Base-by-base conservation (phyloP, 345 rosid species). In the Gossypium australe region DNA sequence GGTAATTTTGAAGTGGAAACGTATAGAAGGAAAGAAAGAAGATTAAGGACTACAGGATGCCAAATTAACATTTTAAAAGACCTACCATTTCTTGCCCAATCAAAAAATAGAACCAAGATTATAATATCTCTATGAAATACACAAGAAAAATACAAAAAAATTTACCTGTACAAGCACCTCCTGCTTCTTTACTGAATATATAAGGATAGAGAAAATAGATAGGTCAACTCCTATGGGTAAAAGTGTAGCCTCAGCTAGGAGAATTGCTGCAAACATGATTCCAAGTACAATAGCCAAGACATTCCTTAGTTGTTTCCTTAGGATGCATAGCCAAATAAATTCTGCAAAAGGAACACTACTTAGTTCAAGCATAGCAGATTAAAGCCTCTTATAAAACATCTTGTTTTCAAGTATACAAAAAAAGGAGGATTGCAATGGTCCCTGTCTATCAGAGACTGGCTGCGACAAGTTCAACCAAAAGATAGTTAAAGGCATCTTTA, bases 161-260 rank as follows among this genome's bases (percentile, higher is more conserved):
- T 12, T 55, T 74, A 89, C 94, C 89, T 93, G 92, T 79, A 91
- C 97, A 62, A 89, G 80, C 75, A 91, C 73, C 82, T 91, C 98
- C 52, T 88, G 80, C 67, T 85, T 80, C 79, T 90, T 90, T 43
- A 90, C 92, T 25, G 92, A 86, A 45, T 95, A 87, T 51, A 96
- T 86, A 65, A 96, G 92, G 77, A 96, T 84, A 22, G 97, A 96
- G 83, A 96, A 90, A 70, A 96, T 97, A 61, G 99, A 96, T 20
- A 93, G 90, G 80, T 96, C 89, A 83, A 92, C 87, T 52, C 84
- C 90, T 76, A 86, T 85, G 16, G 86, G 90, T 67, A 93, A 88
- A 56, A 96, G 86, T 75, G 97, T 96, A 60, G 97, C 97, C 83
- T 93, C 99, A 45, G 99, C 99, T 72, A 96, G 85, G 77, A 96